Conservation (phyloP, 2,329 filamentous ascomycete species). For the Fusarium longipes region DNA sequence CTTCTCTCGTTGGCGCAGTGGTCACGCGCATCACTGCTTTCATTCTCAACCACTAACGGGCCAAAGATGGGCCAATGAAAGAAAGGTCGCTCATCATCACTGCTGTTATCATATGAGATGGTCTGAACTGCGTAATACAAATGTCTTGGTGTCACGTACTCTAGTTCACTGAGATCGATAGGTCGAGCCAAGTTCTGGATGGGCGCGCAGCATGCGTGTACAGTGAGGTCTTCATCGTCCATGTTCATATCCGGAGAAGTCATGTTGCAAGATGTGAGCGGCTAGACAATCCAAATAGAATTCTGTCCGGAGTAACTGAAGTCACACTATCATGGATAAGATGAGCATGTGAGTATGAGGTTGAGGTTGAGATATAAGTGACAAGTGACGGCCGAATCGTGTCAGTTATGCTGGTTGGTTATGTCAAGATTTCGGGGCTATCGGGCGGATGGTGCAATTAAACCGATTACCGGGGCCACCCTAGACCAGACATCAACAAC, state of each 20-base stretch:
- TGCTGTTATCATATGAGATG: background rate
- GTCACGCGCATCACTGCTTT: slow-evolving; percentile 78
- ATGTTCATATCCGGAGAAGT: slow-evolving; percentile 29
- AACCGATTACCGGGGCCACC: slow-evolving; percentile 31
- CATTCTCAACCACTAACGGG: slow-evolving; percentile 78
- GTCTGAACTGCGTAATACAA: background rate
- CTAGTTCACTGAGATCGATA: slow-evolving; percentile 57
- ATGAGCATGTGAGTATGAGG: slow-evolving; percentile 14
- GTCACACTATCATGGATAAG: background rate
- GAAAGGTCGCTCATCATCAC: slow-evolving; percentile 16
- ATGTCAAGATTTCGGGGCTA: slow-evolving; percentile 7
- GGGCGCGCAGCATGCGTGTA: slow-evolving; percentile 54
- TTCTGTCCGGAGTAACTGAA: background rate
- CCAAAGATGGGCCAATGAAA: slow-evolving; percentile 67
- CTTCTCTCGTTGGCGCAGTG: slow-evolving; percentile 84
- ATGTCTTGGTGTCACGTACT: slow-evolving; percentile 44
- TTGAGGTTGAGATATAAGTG: slow-evolving; percentile 14
- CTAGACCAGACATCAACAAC: background rate
- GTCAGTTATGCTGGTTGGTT: slow-evolving; percentile 28
- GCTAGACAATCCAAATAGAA: background rate
- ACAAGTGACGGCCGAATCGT: background rate
- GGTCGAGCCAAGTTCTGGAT: slow-evolving; percentile 55
- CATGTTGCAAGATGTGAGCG: slow-evolving; percentile 21
- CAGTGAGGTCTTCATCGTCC: slow-evolving; percentile 51
- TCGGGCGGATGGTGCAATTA: slow-evolving; percentile 28